A percentile compares a stretch with the other conserved stretches of the same genome.
These are phyloP conservation scores for Xylaria hypoxylon DNA, from an alignment of 2,329 filamentous ascomycete species.

Conservation along the genomic window DNA sequence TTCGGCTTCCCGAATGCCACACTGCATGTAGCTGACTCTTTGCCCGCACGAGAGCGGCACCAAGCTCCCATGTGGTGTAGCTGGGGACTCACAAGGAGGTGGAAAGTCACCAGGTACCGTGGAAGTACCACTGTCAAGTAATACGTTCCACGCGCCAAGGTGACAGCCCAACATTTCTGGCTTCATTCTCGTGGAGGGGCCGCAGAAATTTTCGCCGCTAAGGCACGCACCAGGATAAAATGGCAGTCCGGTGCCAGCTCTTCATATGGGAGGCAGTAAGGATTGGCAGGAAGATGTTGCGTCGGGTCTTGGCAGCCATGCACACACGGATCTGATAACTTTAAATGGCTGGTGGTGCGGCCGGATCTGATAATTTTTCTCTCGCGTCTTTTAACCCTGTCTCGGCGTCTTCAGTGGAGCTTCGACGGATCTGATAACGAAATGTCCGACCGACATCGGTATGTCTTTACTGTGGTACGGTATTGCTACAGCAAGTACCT, in stretches of 20 bases:
- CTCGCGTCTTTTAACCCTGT: constrained; percentile 6
- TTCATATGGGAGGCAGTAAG: neutral
- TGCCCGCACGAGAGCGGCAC: neutral
- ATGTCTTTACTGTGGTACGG: no score
- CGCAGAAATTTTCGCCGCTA: constrained; percentile 45
- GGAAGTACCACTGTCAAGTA: constrained; percentile 16
- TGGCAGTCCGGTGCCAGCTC: constrained; percentile 27
- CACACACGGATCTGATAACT: constrained; percentile 55
- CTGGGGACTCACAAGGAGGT: neutral
- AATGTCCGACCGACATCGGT: constrained; percentile 44
- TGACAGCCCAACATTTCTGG: constrained; percentile 15
- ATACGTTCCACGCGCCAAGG: constrained; percentile 12
- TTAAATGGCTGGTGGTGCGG: constrained; percentile 45
- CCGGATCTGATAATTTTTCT: constrained; percentile 48
- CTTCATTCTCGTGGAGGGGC: neutral
- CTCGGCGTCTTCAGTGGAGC: constrained; percentile 31
- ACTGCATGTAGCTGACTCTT: neutral
- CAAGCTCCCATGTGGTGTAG: neutral
- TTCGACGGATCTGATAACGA: constrained; percentile 46
- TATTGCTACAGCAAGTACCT: no score
- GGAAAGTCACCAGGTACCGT: constrained; percentile 26
- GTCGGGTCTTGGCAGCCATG: constrained; percentile 46
- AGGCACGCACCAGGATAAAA: constrained; percentile 39
- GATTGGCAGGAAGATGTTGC: constrained; percentile 31
- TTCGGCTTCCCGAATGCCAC: constrained; percentile 18